phyloP scores from a whole-genome alignment of 805 yeast species.

The Spathaspora hagerdaliae region DNA sequence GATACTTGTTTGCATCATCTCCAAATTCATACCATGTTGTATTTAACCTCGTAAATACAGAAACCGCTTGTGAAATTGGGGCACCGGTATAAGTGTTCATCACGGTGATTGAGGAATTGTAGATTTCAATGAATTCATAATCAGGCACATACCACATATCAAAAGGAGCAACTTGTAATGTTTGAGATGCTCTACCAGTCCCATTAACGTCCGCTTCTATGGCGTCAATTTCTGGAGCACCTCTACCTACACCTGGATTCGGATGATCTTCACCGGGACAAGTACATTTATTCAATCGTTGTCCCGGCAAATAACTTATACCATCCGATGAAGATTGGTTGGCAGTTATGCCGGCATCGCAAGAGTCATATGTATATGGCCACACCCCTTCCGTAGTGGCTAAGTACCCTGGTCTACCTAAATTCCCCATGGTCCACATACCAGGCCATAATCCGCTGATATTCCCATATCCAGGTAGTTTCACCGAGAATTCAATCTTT shows the following conservation, averaged over 20 bases:
- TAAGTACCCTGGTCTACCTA: conserved; percentile 87
- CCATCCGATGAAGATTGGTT: conserved; percentile 92
- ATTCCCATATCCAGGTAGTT: conserved; percentile 74
- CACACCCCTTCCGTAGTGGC: conserved; percentile 90
- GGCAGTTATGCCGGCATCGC: conserved; percentile 94
- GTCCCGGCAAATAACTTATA: conserved; percentile 82
- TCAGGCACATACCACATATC: conserved; percentile 94
- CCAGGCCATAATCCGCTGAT: conserved; percentile 94
- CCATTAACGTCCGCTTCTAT: conserved; percentile 77
- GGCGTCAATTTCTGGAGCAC: conserved; percentile 93
- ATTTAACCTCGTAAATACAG: conserved; percentile 74
- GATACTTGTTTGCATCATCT: conserved; percentile 48
- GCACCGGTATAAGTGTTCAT: conserved; percentile 91
- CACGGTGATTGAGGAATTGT: conserved; percentile 63
- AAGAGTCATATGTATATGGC: conserved; percentile 85
- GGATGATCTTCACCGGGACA: conserved; percentile 87
- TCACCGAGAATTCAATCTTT: conserved; percentile 66
- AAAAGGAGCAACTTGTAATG: conserved; percentile 88
- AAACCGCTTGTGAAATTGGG: conserved; percentile 87
- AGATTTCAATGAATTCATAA: conserved; percentile 68
- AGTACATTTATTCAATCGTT: conserved; percentile 69
- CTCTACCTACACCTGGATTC: conserved; percentile 81
- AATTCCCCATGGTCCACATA: conserved; percentile 89
- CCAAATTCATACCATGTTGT: conserved; percentile 76
- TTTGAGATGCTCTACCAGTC: conserved; percentile 79